Conservation (phyloP, 148 eudicot genomes). For the Rhododendron mucronatum region DNA sequence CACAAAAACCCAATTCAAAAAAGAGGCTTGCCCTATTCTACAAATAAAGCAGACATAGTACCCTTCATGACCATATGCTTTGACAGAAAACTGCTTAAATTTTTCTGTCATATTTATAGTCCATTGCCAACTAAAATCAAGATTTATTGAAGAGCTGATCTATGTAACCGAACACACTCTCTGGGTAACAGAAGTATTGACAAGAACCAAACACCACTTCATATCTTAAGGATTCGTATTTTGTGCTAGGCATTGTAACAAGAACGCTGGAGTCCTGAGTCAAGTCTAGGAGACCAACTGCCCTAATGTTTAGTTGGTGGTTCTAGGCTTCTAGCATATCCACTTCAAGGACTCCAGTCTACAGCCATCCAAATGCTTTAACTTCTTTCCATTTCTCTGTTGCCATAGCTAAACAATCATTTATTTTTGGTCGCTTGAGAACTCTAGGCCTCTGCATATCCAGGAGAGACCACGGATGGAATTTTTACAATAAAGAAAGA, state of each 20-base stretch:
- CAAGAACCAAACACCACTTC: background rate
- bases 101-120: background rate
- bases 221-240: background rate
- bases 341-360: background rate
- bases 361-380: background rate
- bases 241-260: background rate
- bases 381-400: background rate
- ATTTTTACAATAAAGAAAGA: background rate
- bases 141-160: background rate
- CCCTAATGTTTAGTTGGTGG: background rate
- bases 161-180: background rate
- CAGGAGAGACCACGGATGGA: background rate
- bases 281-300: background rate
- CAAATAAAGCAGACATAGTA: conserved; percentile 4
- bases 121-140: background rate
- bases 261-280: background rate
- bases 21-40: background rate
- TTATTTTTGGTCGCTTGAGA: background rate
- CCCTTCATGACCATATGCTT: background rate
- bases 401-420: background rate
- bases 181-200: background rate
- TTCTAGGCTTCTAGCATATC: background rate
- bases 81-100: background rate
- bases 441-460: background rate
- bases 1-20: background rate